phyloP scores from a whole-genome alignment of 495 filamentous ascomycete species.

The Annulohypoxylon nitens region DNA sequence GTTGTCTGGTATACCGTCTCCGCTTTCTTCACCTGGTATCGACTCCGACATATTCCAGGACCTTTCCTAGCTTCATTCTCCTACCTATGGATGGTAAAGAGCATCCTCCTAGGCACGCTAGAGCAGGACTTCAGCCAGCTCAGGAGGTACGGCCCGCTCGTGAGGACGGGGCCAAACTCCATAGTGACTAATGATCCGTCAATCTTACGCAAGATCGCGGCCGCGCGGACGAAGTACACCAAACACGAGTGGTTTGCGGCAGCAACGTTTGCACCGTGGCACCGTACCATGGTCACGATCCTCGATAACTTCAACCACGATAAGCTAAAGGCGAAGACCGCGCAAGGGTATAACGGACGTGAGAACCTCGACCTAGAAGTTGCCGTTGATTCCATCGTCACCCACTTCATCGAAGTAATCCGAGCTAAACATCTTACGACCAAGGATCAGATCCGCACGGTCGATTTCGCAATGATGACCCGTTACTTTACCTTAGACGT shows the following conservation, averaged over 20 bases:
- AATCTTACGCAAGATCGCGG: constrained; percentile 13
- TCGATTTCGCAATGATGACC: constrained; percentile 55
- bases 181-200: constrained; percentile 51
- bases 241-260: constrained; percentile 28
- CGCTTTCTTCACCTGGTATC: constrained; percentile 40
- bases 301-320: constrained; percentile 23
- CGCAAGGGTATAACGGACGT: constrained; percentile 26
- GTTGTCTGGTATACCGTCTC: constrained; percentile 22
- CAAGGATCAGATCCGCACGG: constrained; percentile 34
- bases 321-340: constrained; percentile 31
- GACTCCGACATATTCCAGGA: constrained; percentile 46
- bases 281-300: not conserved
- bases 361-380: constrained; percentile 33
- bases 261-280: not conserved
- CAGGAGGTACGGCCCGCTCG: constrained; percentile 25
- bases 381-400: constrained; percentile 53
- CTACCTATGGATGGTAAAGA: constrained; percentile 39
- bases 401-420: constrained; percentile 53
- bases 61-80: constrained; percentile 43
- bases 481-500: constrained; percentile 62
- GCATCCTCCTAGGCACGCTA: constrained; percentile 14
- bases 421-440: constrained; percentile 56
- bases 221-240: constrained; percentile 19
- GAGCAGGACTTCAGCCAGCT: constrained; percentile 2
- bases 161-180: constrained; percentile 48